Conservation (phyloP, 2,329 filamentous ascomycete genomes). For the Lecanosticta acicola region DNA sequence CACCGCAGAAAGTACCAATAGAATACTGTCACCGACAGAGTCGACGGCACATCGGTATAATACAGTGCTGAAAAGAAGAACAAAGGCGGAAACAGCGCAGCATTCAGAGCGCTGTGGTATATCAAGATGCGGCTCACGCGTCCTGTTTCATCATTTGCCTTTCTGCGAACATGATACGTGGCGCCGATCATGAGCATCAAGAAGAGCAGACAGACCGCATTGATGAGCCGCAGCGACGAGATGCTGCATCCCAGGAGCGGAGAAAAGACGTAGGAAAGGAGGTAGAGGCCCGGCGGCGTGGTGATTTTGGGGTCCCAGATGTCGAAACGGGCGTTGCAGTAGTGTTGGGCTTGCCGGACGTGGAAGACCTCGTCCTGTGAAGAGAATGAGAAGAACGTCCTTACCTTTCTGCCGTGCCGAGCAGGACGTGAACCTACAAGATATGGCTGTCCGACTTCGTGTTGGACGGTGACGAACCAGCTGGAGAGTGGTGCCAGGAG, state of each 20-base stretch:
- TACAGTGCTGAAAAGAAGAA: conserved; percentile 97
- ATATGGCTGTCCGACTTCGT: conserved; percentile 52
- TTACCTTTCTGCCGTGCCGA: conserved; percentile 13
- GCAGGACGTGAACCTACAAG: conserved; percentile 41
- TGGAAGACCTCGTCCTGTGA: conserved; percentile 78
- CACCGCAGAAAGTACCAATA: conserved; percentile 51
- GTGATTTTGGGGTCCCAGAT: conserved; percentile 97
- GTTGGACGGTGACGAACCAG: conserved; percentile 39
- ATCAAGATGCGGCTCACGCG: conserved; percentile 13
- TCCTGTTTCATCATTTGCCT: conserved; percentile 11
- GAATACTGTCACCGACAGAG: conserved; percentile 64
- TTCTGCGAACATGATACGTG: conserved; percentile 24
- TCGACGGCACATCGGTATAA: conserved; percentile 87
- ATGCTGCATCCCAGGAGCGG: conserved; percentile 38
- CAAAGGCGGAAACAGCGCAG: conserved; percentile 77
- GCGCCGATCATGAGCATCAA: conserved; percentile 28
- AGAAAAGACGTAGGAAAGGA: conserved; percentile 36
- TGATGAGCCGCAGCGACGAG: conserved; percentile 35
- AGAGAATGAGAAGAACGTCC: conserved; percentile 18
- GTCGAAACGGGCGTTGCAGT: conserved; percentile 66
- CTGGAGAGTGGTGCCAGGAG: conserved; percentile 20
- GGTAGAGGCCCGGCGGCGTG: conserved; percentile 75
- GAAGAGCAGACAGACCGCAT: conserved; percentile 35
- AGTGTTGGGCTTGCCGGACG: conserved; percentile 83
- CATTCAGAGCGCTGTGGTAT: conserved; percentile 63